Evolutionary conservation across 768 basidiomycete species (phyloP).

Genomic region (Leccinellum albellum): DNA sequence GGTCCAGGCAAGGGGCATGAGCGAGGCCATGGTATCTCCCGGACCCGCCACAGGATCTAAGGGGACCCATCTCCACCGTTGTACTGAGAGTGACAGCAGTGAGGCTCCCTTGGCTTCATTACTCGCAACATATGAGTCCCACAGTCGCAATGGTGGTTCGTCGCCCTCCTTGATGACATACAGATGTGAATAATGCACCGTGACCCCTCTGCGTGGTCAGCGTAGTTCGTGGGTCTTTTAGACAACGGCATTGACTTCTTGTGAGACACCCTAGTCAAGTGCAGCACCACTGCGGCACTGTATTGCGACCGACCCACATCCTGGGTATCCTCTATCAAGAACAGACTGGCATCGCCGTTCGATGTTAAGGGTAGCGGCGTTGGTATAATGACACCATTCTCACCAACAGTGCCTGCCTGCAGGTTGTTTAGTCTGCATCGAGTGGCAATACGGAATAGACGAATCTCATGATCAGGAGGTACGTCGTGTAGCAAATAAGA

Average conservation of each 20-base stretch:
- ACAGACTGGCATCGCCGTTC: constrained; percentile 78
- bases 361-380: constrained; percentile 83
- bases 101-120: no score
- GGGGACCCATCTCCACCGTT: no score
- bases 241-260: constrained; percentile 88
- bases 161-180: constrained; percentile 98
- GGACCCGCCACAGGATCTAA: no score
- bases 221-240: constrained; percentile 87
- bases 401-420: no score
- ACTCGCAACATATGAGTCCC: no score
- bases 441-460: constrained; percentile 9
- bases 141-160: constrained; percentile 88
- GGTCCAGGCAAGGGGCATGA: no score
- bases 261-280: constrained; percentile 66
- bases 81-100: no score
- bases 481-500: constrained; percentile 97
- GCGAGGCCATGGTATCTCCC: no score
- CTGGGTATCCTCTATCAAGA: constrained; percentile 80
- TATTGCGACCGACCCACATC: constrained; percentile 82
- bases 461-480: constrained; percentile 67
- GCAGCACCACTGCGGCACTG: constrained; percentile 72
- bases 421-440: background rate
- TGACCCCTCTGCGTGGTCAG: constrained; percentile 58
- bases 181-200: constrained; percentile 84
- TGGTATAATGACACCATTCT: constrained; percentile 60